phyloP scores from a whole-genome alignment of 345 rosid genomes.

The Reutealis trisperma region DNA sequence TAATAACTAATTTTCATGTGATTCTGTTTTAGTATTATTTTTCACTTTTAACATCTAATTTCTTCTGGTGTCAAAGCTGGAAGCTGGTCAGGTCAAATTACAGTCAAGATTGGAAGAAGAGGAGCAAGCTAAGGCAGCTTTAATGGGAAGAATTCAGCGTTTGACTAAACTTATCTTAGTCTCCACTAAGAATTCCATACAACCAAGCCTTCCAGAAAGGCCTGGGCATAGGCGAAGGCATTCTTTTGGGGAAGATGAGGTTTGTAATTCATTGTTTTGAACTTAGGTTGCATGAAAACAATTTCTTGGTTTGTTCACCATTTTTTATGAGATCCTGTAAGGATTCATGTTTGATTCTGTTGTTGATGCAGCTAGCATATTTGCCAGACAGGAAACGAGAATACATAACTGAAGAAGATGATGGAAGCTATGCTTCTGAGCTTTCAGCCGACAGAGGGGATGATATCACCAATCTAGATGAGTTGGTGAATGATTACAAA shows the following conservation, averaged over 20 bases:
- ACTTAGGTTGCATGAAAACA: conserved; percentile 7
- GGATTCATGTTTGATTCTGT: conserved; percentile 15
- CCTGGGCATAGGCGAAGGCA: conserved; percentile 60
- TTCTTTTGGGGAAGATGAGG: conserved; percentile 86
- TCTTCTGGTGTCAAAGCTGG: conserved; percentile 49
- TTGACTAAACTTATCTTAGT: conserved; percentile 68
- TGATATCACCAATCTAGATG: conserved; percentile 57
- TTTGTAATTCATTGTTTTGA: conserved; percentile 19
- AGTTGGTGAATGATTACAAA: conserved; percentile 69
- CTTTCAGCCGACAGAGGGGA: conserved; percentile 56
- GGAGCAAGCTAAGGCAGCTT: conserved; percentile 71
- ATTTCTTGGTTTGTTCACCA: conserved; percentile 6
- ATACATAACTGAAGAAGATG: conserved; percentile 55
- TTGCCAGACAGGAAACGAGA: conserved; percentile 80
- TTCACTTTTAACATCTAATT: conserved; percentile 8
- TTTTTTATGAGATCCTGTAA: conserved; percentile 7
- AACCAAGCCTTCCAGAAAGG: conserved; percentile 51
- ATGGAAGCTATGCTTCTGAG: conserved; percentile 61
- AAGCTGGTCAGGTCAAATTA: conserved; percentile 73
- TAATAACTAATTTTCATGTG: conserved; percentile 1
- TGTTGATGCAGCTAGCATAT: conserved; percentile 62
- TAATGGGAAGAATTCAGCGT: conserved; percentile 75
- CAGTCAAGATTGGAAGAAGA: conserved; percentile 74
- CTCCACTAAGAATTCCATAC: conserved; percentile 64
- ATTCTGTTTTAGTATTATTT: not conserved